Base-by-base conservation (phyloP, 73 alveolate genomes). In the Symbiodinium natans region DNA sequence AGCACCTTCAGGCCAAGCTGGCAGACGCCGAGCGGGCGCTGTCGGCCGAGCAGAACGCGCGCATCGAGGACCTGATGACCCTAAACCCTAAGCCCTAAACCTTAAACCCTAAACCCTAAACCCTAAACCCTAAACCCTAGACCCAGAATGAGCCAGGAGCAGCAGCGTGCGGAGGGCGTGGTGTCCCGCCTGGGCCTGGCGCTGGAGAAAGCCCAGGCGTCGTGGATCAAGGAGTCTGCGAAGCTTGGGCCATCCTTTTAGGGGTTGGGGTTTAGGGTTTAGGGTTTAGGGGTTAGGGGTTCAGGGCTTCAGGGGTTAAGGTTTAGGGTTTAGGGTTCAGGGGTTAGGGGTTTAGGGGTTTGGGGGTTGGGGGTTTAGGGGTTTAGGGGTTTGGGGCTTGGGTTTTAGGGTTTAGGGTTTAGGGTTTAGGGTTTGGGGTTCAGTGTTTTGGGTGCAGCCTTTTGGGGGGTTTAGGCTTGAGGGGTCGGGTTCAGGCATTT, bases 1-100 rank as follows among this genome's bases (percentile, higher is more conserved):
- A 88, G 46, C 95, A 88, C 73, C 95, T 88, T 17, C 95, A 88
- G 74, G 95, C 95, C 17, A 88, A 88, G 82, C 42, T 88, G 42
- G 95, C 73, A 17, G 95, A 88, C 71, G 46, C 95, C 17, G 95
- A 88, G 74, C 86, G 95, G 34, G 71, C 85, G 13, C 68, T 88
- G n/a, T 56, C 13, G 7, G 71, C 95, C 33, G 95, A 88, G 86
- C 95, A 88, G 95, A 88, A 88, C 86, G 77, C 86, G 43, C 95
- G 95, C 42, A 40, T 88, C 48, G 95, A 88, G 40, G 68, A 52
- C 21, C 68, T 27, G 63, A 15, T 15, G 38, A 59, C 38, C 34
- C 34, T 17, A 27, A 15, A 7, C 77, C 38, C 34, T 27, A 63
- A 63, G 25, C 77, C 77, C 34, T 9, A 63, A 63, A 63, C 77